These are phyloP conservation scores for Citrus maxima DNA, from an alignment of 345 rosid genomes.

Conservation along the genomic window DNA sequence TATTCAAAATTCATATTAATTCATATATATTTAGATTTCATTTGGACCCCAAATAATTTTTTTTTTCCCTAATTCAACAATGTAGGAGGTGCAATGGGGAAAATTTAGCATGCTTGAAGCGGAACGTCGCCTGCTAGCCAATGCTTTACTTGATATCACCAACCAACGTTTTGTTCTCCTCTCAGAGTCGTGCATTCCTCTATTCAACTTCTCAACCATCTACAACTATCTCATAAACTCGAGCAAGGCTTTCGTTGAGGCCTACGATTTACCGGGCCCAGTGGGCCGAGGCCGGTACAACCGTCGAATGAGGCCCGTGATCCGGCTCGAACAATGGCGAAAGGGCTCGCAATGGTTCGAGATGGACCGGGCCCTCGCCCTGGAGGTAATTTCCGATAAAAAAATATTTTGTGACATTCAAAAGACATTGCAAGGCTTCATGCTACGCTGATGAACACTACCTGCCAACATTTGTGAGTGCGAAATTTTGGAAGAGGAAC, in stretches of 20 bases:
- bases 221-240: slow-evolving; percentile 61
- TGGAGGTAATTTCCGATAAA: slow-evolving; percentile 53
- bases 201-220: slow-evolving; percentile 66
- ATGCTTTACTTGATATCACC: slow-evolving; percentile 60
- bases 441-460: slow-evolving; percentile 85
- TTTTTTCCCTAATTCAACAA: not conserved
- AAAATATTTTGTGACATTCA: slow-evolving; percentile 41
- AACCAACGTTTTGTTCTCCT: slow-evolving; percentile 82
- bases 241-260: slow-evolving; percentile 34
- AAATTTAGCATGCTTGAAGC: slow-evolving; percentile 70
- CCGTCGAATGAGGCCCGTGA: slow-evolving; percentile 40
- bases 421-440: slow-evolving; percentile 31
- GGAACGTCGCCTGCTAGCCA: slow-evolving; percentile 73
- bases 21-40: no score
- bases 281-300: slow-evolving; percentile 74
- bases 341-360: slow-evolving; percentile 96
- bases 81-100: slow-evolving; percentile 71
- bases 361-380: slow-evolving; percentile 60
- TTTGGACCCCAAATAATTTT: not conserved
- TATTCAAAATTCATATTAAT: no score
- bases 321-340: slow-evolving; percentile 53
- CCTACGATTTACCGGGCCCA: slow-evolving; percentile 50
- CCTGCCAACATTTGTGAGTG: slow-evolving; percentile 56
- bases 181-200: slow-evolving; percentile 80
- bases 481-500: slow-evolving; percentile 41